phyloP scores from a whole-genome alignment of 495 filamentous ascomycete species.

The Penicillium mononematosum region DNA sequence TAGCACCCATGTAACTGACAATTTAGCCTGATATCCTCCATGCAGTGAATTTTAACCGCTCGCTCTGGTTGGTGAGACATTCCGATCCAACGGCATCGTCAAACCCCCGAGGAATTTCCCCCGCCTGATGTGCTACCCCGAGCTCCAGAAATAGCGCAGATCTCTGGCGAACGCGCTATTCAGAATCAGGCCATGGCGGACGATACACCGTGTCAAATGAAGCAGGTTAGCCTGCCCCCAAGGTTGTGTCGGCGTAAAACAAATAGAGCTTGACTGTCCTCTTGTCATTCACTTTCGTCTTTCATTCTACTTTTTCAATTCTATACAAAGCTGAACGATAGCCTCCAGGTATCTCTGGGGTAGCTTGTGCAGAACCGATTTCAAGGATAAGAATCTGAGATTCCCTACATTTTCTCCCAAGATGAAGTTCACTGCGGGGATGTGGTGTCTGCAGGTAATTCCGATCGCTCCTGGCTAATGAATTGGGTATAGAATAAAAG shows the following conservation, averaged over 20 bases:
- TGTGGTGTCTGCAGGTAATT: constrained; percentile 43
- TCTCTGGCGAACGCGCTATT: constrained; percentile 2
- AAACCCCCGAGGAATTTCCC: constrained; percentile 2
- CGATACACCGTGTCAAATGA: constrained; percentile 26
- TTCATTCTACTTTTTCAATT: constrained; percentile 1
- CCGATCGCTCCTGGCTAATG: background rate
- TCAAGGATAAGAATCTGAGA: background rate
- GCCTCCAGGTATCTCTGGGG: background rate
- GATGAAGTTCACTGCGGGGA: constrained; percentile 50
- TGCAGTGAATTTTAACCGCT: constrained; percentile 13
- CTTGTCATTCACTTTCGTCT: constrained; percentile 1
- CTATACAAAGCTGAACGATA: background rate
- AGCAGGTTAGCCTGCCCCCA: constrained; percentile 11
- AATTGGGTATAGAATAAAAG: too few species aligned
- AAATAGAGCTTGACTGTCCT: background rate
- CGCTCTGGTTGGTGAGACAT: constrained; percentile 18
- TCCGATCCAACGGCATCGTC: background rate
- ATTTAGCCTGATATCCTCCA: constrained; percentile 20
- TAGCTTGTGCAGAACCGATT: background rate
- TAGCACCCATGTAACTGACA: constrained; percentile 15
- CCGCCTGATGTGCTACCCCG: constrained; percentile 11
- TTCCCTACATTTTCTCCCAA: constrained; percentile 6
- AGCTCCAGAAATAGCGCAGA: constrained; percentile 7
- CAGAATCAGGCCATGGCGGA: constrained; percentile 23
- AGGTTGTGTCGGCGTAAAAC: background rate